Evolutionary conservation across 2,329 filamentous ascomycete genomes (phyloP).

Genomic region (Fusarium guadeloupense): DNA sequence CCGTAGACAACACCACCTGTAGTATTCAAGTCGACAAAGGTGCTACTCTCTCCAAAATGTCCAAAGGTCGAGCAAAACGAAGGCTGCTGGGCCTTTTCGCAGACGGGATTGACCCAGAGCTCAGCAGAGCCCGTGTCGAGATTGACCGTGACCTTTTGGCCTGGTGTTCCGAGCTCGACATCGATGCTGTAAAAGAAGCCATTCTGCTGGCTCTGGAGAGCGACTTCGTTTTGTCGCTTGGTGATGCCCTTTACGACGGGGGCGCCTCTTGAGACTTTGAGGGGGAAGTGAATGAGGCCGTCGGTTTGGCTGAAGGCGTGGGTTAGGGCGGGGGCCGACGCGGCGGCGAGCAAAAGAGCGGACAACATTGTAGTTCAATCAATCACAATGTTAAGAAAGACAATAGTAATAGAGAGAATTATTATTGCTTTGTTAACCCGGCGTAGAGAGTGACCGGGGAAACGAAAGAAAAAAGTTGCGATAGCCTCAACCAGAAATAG

Average conservation of each 20-base stretch:
- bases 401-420: background rate
- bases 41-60: conserved; percentile 45
- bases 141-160: conserved; percentile 51
- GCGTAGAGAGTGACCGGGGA: conserved; percentile 43
- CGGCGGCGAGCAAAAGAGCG: conserved; percentile 44
- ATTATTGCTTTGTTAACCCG: conserved; percentile 22
- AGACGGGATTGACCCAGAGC: conserved; percentile 55
- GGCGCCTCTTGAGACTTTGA: conserved; percentile 43
- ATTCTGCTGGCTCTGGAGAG: conserved; percentile 38
- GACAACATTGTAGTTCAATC: conserved; percentile 41
- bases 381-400: background rate
- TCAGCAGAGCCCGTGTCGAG: conserved; percentile 55
- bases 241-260: conserved; percentile 41
- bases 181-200: conserved; percentile 53
- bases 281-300: conserved; percentile 45
- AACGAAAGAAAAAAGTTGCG: background rate
- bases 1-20: conserved; percentile 45
- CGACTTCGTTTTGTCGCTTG: conserved; percentile 45
- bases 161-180: conserved; percentile 50
- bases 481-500: conserved; percentile 11
- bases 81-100: conserved; percentile 44
- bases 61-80: conserved; percentile 44
- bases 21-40: conserved; percentile 42
- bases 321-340: conserved; percentile 44
- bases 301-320: conserved; percentile 27